Evolutionary conservation across 1,284 basidiomycete genomes (phyloP).

Genomic region (Ustilago sp.): DNA sequence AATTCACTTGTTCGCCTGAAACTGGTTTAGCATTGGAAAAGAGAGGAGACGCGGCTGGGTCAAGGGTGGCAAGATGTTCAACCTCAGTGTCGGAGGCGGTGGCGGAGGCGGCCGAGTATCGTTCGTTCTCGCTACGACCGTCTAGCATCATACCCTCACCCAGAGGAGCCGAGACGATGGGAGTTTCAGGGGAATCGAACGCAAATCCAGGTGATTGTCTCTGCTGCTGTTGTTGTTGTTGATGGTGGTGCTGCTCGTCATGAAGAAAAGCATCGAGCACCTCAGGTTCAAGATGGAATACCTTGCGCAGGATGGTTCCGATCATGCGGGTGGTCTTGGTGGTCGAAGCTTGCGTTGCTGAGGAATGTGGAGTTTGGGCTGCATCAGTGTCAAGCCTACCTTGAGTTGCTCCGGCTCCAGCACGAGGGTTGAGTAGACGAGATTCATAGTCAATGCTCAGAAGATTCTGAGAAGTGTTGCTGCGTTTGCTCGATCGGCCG

Average conservation of each 20-base stretch:
- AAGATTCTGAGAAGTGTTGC: constrained; percentile 46
- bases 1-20: constrained; percentile 25
- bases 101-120: constrained; percentile 5
- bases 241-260: constrained; percentile 25
- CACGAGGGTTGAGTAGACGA: constrained; percentile 13
- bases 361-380: constrained; percentile 27
- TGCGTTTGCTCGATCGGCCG: constrained; percentile 49
- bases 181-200: constrained; percentile 29
- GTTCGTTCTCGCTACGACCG: constrained; percentile 33
- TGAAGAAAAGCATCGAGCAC: constrained; percentile 50
- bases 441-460: constrained; percentile 41
- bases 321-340: constrained; percentile 47
- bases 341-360: constrained; percentile 12
- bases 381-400: constrained; percentile 19
- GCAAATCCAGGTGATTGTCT: constrained; percentile 23
- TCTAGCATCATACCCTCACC: constrained; percentile 31
- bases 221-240: not conserved
- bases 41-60: constrained; percentile 30
- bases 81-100: constrained; percentile 13
- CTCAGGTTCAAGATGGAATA: constrained; percentile 52
- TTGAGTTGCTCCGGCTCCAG: not conserved
- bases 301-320: constrained; percentile 41
- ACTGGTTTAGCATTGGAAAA: constrained; percentile 38
- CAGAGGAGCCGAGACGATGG: constrained; percentile 22
- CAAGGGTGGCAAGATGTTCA: constrained; percentile 7